Conservation (phyloP, 257 asterid genomes). For the Voacanga thouarsii region DNA sequence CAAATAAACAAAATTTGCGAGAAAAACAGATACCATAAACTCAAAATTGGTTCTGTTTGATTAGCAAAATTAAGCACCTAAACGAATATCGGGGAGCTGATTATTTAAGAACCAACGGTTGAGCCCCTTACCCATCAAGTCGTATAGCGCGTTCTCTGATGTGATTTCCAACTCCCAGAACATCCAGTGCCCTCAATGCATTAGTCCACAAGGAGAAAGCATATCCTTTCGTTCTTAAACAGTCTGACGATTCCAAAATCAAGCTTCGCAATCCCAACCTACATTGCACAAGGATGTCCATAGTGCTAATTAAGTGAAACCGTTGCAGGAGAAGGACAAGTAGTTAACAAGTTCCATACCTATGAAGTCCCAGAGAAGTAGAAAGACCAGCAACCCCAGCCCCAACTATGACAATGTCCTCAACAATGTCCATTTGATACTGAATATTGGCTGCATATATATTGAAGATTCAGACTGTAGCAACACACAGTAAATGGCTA, state of each 20-base stretch:
- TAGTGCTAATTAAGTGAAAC: no score
- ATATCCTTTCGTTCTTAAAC: constrained; percentile 61
- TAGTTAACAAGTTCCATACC: constrained; percentile 26
- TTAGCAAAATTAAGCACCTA: not conserved
- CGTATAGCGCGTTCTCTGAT: constrained; percentile 43
- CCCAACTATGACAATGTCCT: constrained; percentile 52
- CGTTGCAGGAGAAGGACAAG: not conserved
- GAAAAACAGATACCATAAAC: not conserved
- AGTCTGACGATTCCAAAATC: constrained; percentile 75
- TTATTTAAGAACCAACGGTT: not conserved
- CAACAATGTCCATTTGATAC: constrained; percentile 15
- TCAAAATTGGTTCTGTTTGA: not conserved
- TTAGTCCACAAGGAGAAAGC: constrained; percentile 65
- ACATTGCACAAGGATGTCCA: not conserved
- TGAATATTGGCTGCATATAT: no score
- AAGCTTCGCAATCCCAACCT: constrained; percentile 65
- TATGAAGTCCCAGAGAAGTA: constrained; percentile 61
- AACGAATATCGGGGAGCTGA: not conserved
- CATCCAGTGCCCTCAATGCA: constrained; percentile 85
- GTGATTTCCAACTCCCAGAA: constrained; percentile 53
- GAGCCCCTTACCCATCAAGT: constrained; percentile 39
- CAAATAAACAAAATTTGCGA: not conserved
- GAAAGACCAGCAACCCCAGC: constrained; percentile 72
- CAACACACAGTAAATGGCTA: no score
- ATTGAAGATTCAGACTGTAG: no score